These are phyloP conservation scores for Tolypocladium tropicale DNA, from an alignment of 2,329 filamentous ascomycete species.

Conservation along the genomic window DNA sequence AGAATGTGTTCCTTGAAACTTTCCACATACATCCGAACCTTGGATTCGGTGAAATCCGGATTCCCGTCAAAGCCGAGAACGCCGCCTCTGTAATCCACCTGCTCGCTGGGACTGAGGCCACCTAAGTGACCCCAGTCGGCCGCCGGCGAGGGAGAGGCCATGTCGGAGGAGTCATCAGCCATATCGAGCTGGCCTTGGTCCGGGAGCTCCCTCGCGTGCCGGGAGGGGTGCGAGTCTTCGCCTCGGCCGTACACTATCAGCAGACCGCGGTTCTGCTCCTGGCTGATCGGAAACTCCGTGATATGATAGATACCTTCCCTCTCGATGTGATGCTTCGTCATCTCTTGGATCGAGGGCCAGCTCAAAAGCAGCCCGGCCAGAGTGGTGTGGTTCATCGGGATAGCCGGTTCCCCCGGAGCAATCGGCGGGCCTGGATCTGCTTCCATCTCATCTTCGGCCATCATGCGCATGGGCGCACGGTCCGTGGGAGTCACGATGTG, in stretches of 20 bases:
- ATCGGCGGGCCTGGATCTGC: constrained; percentile 41
- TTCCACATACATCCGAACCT: constrained; percentile 42
- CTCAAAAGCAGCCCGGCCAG: constrained; percentile 73
- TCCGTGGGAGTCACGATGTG: constrained; percentile 13
- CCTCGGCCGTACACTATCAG: constrained; percentile 70
- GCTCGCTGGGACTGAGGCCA: constrained; percentile 33
- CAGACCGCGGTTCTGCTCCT: constrained; percentile 64
- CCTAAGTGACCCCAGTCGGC: constrained; percentile 52
- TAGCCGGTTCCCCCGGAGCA: constrained; percentile 52
- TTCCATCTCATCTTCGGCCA: constrained; percentile 38
- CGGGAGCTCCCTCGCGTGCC: constrained; percentile 30
- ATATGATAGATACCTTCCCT: constrained; percentile 42
- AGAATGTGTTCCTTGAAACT: constrained; percentile 52
- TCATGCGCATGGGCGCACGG: constrained; percentile 15
- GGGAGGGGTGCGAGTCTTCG: constrained; percentile 56
- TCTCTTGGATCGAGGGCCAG: constrained; percentile 56
- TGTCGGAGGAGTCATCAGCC: constrained; percentile 39
- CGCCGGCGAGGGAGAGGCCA: constrained; percentile 42
- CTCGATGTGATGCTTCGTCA: constrained; percentile 46
- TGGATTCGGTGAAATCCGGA: constrained; percentile 41
- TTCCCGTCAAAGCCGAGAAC: constrained; percentile 33
- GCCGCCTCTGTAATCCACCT: constrained; percentile 26
- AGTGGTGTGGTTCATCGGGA: constrained; percentile 81
- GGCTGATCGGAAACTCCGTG: constrained; percentile 64
- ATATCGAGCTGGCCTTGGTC: constrained; percentile 30